Evolutionary conservation across 2,329 filamentous ascomycete species (phyloP).

Genomic region (Colletotrichum karsti): DNA sequence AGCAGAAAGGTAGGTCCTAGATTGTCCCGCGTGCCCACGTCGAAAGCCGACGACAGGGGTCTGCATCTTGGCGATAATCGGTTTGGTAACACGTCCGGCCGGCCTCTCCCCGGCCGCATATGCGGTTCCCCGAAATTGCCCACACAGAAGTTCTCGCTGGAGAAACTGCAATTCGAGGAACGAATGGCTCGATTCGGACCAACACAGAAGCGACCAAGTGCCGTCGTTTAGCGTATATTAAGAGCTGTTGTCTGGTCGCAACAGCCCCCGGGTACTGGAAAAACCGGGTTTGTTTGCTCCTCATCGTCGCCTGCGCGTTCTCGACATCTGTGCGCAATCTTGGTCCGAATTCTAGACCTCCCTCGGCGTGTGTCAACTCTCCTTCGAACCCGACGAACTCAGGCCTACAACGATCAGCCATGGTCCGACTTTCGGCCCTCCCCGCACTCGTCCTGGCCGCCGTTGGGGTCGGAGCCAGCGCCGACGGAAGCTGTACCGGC

Average conservation of each 20-base stretch:
- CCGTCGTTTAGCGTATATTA: conserved; percentile 23
- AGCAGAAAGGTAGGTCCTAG: background rate
- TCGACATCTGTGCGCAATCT: background rate
- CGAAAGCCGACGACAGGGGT: background rate
- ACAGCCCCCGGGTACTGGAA: background rate
- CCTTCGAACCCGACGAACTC: background rate
- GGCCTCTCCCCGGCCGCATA: background rate
- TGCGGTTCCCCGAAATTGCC: conserved; percentile 10
- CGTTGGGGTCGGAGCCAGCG: background rate
- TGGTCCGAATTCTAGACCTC: background rate
- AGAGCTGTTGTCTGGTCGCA: background rate
- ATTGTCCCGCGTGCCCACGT: background rate
- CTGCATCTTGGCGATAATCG: background rate
- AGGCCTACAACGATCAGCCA: background rate
- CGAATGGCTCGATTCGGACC: background rate
- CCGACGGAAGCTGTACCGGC: conserved; percentile 13
- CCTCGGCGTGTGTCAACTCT: background rate
- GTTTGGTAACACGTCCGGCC: conserved; percentile 13
- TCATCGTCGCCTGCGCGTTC: background rate
- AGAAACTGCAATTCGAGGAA: background rate
- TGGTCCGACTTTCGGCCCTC: conserved; percentile 5
- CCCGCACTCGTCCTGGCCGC: conserved; percentile 4
- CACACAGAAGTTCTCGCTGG: background rate
- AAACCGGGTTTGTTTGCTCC: background rate
- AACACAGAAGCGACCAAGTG: background rate